Evolutionary conservation across 768 basidiomycete species (phyloP).

Genomic region (Neoboletus subvelutipes): DNA sequence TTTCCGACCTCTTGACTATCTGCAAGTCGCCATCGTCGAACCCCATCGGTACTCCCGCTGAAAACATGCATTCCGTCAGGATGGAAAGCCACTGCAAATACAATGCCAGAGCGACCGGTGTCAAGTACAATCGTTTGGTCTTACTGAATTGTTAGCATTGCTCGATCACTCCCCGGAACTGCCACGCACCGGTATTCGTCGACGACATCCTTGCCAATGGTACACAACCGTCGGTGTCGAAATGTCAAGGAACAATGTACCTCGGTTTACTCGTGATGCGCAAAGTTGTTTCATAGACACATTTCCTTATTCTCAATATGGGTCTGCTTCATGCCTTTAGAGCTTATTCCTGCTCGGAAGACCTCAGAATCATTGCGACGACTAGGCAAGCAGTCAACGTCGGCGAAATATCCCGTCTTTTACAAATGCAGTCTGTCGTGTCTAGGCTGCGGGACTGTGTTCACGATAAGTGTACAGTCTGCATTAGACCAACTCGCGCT

Average conservation of each 20-base stretch:
- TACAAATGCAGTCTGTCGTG: neutral
- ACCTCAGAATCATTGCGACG: neutral
- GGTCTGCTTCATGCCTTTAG: neutral
- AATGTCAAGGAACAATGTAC: neutral
- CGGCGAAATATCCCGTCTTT: neutral
- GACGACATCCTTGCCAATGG: neutral
- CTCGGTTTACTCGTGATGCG: neutral
- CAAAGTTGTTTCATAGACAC: neutral
- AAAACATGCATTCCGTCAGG: neutral
- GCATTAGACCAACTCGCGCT: too few relatives aligned
- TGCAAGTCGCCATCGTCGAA: neutral
- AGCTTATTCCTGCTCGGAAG: neutral
- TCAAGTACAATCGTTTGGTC: neutral
- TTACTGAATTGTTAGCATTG: neutral
- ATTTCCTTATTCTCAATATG: neutral
- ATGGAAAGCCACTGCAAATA: neutral
- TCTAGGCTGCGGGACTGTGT: too few relatives aligned
- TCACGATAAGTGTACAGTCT: too few relatives aligned
- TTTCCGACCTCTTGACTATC: neutral
- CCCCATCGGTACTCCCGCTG: neutral
- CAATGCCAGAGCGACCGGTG: accelerated
- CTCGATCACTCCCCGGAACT: neutral
- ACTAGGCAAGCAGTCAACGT: neutral
- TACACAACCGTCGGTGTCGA: neutral
- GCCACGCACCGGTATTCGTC: neutral